A percentile compares a stretch with the other conserved stretches of the same genome.
Evolutionary conservation across 1,139 yeast genomes (phyloP).

Genomic region (Taphrina pruni): DNA sequence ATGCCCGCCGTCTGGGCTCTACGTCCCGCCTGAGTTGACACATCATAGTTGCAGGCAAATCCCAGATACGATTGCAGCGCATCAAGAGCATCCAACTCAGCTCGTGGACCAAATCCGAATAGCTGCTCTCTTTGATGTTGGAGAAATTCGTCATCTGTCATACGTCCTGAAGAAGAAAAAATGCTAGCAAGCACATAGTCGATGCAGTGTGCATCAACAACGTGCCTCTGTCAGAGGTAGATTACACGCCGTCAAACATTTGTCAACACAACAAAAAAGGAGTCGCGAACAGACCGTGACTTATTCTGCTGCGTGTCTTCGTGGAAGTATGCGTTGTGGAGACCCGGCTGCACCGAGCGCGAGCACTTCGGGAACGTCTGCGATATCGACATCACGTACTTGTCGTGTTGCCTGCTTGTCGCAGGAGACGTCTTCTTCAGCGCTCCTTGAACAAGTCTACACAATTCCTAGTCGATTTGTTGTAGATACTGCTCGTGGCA

Average conservation of each 20-base stretch:
- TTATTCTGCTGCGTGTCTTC: too few relatives aligned
- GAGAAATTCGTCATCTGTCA: conserved; percentile 19
- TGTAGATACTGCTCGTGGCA: too few relatives aligned
- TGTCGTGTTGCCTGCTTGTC: too few relatives aligned
- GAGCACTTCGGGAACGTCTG: too few relatives aligned
- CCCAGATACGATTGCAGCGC: neutral
- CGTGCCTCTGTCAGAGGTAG: neutral
- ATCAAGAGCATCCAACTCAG: conserved; percentile 14
- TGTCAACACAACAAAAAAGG: too few relatives aligned
- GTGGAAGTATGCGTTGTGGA: too few relatives aligned
- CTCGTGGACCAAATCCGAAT: conserved; percentile 16
- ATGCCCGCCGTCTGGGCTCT: neutral
- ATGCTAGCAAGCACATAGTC: neutral
- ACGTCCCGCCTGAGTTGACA: neutral
- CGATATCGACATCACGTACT: too few relatives aligned
- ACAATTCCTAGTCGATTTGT: too few relatives aligned
- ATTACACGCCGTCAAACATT: neutral
- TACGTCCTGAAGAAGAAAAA: neutral
- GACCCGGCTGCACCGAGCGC: too few relatives aligned
- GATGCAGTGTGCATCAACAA: neutral
- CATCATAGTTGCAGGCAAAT: neutral
- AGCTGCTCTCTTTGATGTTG: conserved; percentile 9
- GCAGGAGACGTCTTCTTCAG: too few relatives aligned
- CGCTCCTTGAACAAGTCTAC: too few relatives aligned
- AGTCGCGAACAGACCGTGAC: too few relatives aligned